Evolutionary conservation across 148 eudicot species (phyloP), one percentile per base, ranked within the genome.

Genomic region (Rhododendron williamsianum): DNA sequence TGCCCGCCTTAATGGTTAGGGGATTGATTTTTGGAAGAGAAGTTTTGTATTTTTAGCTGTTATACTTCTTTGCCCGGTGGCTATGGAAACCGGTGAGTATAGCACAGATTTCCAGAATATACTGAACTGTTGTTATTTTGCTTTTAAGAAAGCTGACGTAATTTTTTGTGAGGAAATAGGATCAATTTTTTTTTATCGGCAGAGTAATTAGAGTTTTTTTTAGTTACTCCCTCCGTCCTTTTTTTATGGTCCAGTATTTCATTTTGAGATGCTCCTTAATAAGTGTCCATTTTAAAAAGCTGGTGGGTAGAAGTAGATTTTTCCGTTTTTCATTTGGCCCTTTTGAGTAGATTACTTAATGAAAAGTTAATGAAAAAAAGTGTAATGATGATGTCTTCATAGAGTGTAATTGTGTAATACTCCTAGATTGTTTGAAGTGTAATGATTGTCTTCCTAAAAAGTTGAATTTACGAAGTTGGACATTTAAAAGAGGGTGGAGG

Each of bases 41-140:
- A 76, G 21, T 76, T 82, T 76, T 86, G 83, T 76, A 36, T 82
- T 36, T 45, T 43, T 13, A 43, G 84, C 41, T 43, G 13, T 63
- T 1, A 12, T 13, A 63, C 23, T 69, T 21, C 67, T 63, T 63
- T 65, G 13, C 13, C 69, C 12, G 38, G 76, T 71, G 74, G 36
- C 74, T 30, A 27, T 69, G 76, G 27, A 71, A 27, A 27, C 38
- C 18, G 4, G 76, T 30, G 76, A 71, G 38, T 69, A 69, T 38
- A 71, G 76, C 21, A 21, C n/a, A 1, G 25, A 58, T 58, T 58
- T 1, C n/a, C 65, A 19, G 65, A 58, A 58, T 21, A 19, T 54
- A 54, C 27, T 63, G 69, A 63, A 63, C 11, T 63, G 27, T 63
- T 63, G 10, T 63, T 63, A n/a, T 63, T 63, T n/a, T 19, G 49